Evolutionary conservation across 495 filamentous ascomycete species (phyloP).

Genomic region (Elaphomyces granulatus): DNA sequence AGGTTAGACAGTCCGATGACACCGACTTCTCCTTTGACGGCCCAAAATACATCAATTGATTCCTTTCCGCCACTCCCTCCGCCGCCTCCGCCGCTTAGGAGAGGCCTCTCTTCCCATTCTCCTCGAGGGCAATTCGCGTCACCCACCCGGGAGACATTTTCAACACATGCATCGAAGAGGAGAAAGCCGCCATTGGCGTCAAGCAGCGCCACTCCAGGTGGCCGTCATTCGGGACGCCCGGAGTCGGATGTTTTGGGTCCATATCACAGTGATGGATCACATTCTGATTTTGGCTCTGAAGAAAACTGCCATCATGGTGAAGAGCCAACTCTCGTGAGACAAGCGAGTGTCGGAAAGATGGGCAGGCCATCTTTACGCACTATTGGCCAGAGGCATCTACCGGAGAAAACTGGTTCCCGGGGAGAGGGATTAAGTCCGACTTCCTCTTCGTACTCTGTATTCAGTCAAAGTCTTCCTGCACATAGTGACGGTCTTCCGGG

Average conservation of each 20-base stretch:
- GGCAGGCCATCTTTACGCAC: constrained; percentile 58
- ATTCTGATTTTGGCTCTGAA: constrained; percentile 25
- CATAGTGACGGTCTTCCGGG: too few relatives aligned
- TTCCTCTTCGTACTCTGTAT: too few relatives aligned
- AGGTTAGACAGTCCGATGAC: background rate
- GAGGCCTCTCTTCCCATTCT: background rate
- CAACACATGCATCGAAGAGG: too few relatives aligned
- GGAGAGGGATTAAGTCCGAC: too few relatives aligned
- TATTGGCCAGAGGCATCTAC: constrained; percentile 17
- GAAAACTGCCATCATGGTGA: constrained; percentile 47
- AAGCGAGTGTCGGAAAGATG: constrained; percentile 62
- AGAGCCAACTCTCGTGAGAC: constrained; percentile 56
- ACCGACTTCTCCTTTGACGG: background rate
- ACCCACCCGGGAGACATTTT: too few relatives aligned
- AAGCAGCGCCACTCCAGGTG: constrained; percentile 62
- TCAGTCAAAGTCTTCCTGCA: too few relatives aligned
- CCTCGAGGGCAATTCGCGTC: too few relatives aligned
- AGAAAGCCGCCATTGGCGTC: constrained; percentile 65
- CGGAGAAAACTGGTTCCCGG: background rate
- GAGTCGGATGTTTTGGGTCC: constrained; percentile 32
- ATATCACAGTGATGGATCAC: constrained; percentile 26
- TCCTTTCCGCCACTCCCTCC: background rate
- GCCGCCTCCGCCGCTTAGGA: background rate
- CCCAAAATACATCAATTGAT: background rate
- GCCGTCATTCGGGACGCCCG: constrained; percentile 44